Conservation (phyloP, 768 basidiomycete genomes). For the Russula virescens region DNA sequence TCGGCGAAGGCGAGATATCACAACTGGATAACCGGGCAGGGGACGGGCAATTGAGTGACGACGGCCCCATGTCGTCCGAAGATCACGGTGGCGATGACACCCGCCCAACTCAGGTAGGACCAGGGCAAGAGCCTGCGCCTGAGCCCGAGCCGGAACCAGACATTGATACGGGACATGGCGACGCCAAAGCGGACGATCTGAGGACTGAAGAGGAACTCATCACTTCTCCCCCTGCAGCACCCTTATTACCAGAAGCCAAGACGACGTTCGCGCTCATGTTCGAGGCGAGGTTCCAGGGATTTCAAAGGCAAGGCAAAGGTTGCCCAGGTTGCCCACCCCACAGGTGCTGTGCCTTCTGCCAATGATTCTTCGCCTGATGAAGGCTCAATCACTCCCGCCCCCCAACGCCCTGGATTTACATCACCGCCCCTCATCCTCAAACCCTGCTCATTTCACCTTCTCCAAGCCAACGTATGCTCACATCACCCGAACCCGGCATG, state of each 20-base stretch:
- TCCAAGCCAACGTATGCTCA: slow-evolving; percentile 21
- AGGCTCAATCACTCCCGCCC: slow-evolving; percentile 32
- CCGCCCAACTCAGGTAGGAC: slow-evolving; percentile 1
- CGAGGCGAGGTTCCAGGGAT: slow-evolving; percentile 60
- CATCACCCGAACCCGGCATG: slow-evolving; percentile 47
- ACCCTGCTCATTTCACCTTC: slow-evolving; percentile 46
- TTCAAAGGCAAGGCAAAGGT: slow-evolving; percentile 43
- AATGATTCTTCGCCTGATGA: slow-evolving; percentile 64
- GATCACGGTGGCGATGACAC: slow-evolving; percentile 7
- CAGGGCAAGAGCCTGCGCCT: background rate
- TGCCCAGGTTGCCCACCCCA: slow-evolving; percentile 41
- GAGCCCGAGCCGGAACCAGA: slow-evolving; percentile 14
- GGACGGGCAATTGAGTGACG: slow-evolving; percentile 14
- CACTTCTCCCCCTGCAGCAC: slow-evolving; percentile 23
- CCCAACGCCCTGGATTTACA: slow-evolving; percentile 11
- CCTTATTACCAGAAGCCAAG: slow-evolving; percentile 36
- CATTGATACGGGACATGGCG: slow-evolving; percentile 13
- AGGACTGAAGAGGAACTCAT: slow-evolving; percentile 27
- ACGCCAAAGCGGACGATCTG: slow-evolving; percentile 21
- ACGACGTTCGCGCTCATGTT: slow-evolving; percentile 68
- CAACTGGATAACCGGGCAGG: slow-evolving; percentile 30
- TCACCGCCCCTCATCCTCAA: slow-evolving; percentile 45
- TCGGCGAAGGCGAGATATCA: slow-evolving; percentile 74
- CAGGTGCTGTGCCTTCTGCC: slow-evolving; percentile 40
- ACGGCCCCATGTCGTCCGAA: slow-evolving; percentile 10